Evolutionary conservation across 441 rosid species (phyloP), one percentile per base, ranked within the genome.

Genomic region (Pelargonium australe): DNA sequence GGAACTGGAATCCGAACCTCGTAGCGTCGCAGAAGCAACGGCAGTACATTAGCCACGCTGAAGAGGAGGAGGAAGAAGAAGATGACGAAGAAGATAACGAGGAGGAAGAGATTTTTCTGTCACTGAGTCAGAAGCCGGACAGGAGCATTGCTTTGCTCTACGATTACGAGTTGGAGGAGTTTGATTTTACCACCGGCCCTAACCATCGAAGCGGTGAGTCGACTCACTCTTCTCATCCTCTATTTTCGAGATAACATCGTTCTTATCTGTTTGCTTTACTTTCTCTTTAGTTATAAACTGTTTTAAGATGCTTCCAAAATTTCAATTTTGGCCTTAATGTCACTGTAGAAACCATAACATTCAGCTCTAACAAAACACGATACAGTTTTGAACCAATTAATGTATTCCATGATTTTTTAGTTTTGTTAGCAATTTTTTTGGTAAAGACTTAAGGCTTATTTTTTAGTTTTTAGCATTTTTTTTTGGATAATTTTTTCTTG

Each of bases 201-300:
- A 58, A 58, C 34, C 63, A 58, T 20, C 63, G 63, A 10, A 58
- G 63, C 23, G 63, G 63, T 58, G 63, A 58, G 63, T 14, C 62
- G 25, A 55, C 62, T 55, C 17, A 10, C 62, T 55, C 62, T 58
- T 28, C 23, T 20, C 31, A 6, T 58, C 23, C 20, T 20, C 31
- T 57, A 12, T 8, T 19, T 57, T 17, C 8, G 7, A 17, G 28
- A 23, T 19, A 19, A 57, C 63, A 19, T 57, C 20, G 63, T 37
- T 37, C 41, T 37, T 37, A 37, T 37, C 41, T 37, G 41, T 37
- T 37, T 5, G 41, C 41, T 37, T 37, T 37, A 6, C 41, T 37
- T 37, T 37, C 41, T 37, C 41, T 37, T 5, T 37, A 37, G 41
- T 37, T 37, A 4, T 5, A 3, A 37, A 37, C 41, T 37, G 41